These are phyloP conservation scores for Nissolia schottii DNA, from an alignment of 306 rosid species.

Conservation along the genomic window DNA sequence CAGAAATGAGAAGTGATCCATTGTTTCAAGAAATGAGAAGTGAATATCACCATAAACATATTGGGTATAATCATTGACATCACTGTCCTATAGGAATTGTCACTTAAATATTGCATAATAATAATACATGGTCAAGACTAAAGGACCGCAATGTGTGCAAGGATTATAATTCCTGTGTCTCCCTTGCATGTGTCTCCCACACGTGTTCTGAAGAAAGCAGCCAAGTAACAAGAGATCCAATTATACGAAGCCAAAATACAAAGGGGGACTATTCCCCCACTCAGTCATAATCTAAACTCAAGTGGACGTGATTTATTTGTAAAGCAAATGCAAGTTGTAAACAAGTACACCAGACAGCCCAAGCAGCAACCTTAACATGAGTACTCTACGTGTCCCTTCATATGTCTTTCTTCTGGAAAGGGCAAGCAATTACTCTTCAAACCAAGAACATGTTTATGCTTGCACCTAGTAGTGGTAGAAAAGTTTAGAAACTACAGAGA, in stretches of 20 bases:
- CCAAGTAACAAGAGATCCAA: constrained; percentile 12
- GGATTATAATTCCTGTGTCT: constrained; percentile 18
- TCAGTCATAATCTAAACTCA: constrained; percentile 17
- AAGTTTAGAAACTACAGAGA: constrained; percentile 7
- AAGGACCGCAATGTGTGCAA: constrained; percentile 19
- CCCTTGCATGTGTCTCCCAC: constrained; percentile 22
- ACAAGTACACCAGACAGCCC: constrained; percentile 24
- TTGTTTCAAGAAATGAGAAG: background rate
- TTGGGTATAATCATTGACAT: constrained; percentile 19
- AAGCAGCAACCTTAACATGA: constrained; percentile 6
- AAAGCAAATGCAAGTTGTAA: no score
- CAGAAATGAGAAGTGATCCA: background rate
- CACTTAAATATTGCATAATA: constrained; percentile 39
- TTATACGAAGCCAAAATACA: background rate
- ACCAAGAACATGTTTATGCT: no score
- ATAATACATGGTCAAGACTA: constrained; percentile 17
- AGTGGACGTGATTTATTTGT: no score
- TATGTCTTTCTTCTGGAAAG: constrained; percentile 13
- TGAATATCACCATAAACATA: constrained; percentile 14
- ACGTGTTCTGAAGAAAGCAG: constrained; percentile 20
- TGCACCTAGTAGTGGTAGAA: no score
- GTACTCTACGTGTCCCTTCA: constrained; percentile 30
- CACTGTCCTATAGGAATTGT: constrained; percentile 23
- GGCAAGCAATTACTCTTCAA: constrained; percentile 19
- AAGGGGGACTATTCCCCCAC: constrained; percentile 4